These are phyloP conservation scores for Gaeumannomyces sp. DNA, from an alignment of 2,329 filamentous ascomycete genomes.

Conservation along the genomic window DNA sequence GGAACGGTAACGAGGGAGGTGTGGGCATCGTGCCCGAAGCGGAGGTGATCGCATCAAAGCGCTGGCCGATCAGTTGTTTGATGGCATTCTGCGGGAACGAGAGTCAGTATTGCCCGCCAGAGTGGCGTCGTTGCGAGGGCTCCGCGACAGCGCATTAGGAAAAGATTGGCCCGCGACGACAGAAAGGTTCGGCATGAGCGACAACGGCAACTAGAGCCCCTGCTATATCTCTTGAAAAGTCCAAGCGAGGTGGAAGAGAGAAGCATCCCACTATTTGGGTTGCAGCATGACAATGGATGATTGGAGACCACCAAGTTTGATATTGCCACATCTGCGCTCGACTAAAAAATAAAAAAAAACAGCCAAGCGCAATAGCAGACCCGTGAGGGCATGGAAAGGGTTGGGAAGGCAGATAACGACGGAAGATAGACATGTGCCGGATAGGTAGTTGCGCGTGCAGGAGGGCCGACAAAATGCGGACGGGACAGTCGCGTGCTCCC, in stretches of 20 bases:
- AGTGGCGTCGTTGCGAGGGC: background rate
- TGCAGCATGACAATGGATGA: background rate
- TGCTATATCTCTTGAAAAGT: background rate
- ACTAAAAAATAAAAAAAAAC: background rate
- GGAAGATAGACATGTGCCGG: background rate
- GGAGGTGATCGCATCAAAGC: conserved; percentile 64
- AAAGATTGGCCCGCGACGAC: background rate
- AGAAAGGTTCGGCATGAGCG: background rate
- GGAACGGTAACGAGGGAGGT: conserved; percentile 33
- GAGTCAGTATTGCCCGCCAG: background rate
- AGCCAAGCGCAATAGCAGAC: background rate
- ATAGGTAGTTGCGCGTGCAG: background rate
- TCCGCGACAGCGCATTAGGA: too few relatives aligned
- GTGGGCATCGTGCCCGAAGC: conserved; percentile 40
- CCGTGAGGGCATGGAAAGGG: too few relatives aligned
- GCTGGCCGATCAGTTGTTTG: conserved; percentile 64
- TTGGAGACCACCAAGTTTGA: background rate
- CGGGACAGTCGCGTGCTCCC: background rate
- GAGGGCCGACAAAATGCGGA: background rate
- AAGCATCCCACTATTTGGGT: background rate
- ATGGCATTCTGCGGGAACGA: conserved; percentile 50
- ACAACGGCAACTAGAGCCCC: too few relatives aligned
- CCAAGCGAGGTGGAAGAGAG: background rate
- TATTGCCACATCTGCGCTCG: background rate
- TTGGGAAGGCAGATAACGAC: background rate